These are phyloP conservation scores for Plasmodium inui DNA, from an alignment of 169 alveolate species.

Conservation along the genomic window DNA sequence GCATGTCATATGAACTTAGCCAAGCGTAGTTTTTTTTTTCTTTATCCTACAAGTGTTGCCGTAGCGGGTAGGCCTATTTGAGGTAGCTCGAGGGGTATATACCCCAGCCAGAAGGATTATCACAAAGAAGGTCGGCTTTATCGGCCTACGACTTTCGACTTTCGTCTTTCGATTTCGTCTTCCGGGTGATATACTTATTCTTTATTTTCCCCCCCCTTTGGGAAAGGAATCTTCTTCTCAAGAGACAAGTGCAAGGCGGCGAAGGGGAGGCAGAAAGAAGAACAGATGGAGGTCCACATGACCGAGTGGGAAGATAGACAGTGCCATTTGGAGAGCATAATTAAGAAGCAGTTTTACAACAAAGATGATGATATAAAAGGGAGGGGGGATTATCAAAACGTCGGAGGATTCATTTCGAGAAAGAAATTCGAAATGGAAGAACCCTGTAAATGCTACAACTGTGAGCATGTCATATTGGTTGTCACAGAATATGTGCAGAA, in stretches of 20 bases:
- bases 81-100: background rate
- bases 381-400: constrained; percentile 1
- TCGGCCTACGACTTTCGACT: background rate
- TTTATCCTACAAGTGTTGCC: background rate
- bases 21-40: background rate
- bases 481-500: constrained; percentile 65
- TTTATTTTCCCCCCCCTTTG: background rate
- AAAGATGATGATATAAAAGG: background rate
- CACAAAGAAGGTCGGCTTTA: background rate
- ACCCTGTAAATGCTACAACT: constrained; percentile 16
- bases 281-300: background rate
- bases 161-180: background rate
- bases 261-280: constrained; percentile 1
- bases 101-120: background rate
- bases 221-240: background rate
- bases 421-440: background rate
- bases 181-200: background rate
- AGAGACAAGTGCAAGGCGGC: background rate
- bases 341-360: constrained; percentile 43
- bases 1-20: background rate
- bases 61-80: background rate
- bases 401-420: constrained; percentile 43
- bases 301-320: constrained; percentile 51
- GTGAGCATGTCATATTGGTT: constrained; percentile 43
- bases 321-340: constrained; percentile 37